Base-by-base conservation (phyloP, 1,284 basidiomycete genomes). In the Agaricales sp. region DNA sequence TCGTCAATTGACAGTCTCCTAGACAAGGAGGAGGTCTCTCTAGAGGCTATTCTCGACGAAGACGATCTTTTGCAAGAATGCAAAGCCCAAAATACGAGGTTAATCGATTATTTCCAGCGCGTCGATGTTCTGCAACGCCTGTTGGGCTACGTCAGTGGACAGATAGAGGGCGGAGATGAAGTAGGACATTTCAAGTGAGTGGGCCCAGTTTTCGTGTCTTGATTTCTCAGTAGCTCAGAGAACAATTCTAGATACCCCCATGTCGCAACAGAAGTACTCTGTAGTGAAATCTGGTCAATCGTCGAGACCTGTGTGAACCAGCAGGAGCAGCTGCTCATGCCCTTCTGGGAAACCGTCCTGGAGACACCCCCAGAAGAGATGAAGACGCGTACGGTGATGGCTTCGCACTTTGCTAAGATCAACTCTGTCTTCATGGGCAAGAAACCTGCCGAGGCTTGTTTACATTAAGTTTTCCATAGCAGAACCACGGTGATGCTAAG, bases 261-360 rank as follows among this genome's bases (percentile, higher is more conserved):
- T 61, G 80, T 96, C 25, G 88, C 92, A 14, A 93, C 94, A 14
- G 96, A 99, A 66, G 92, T 99, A 23, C 77, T 99, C 26, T 94
- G 92, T 65, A 89, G 87, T 67, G 94, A 97, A 59, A 84, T 96
- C 64, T 96, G 92, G 86, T 88, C 87, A 18, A 89, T 99, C 57
- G 83, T 92, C 46, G 90, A 95, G 63, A 89, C 89, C 2, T 88
- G 94, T 59, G 75, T 96, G 59, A 78, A 77, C 57, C 74, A 88
- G 59, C 72, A 76, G 44, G 71, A 81, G 19, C 77, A 83, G 55
- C 71, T 94, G 48, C 73, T 93, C 50, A 69, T 74, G 16, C 85
- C 88, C 4, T 96, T 96, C 73, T 99, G 96, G 96, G 90, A 98
- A 64, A 82, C 80, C 8, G 82, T 97, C 8, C 72, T 99, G 18